Evolutionary conservation across 306 rosid species (phyloP), one percentile per base, ranked within the genome.

Genomic region (Acacia confusa): DNA sequence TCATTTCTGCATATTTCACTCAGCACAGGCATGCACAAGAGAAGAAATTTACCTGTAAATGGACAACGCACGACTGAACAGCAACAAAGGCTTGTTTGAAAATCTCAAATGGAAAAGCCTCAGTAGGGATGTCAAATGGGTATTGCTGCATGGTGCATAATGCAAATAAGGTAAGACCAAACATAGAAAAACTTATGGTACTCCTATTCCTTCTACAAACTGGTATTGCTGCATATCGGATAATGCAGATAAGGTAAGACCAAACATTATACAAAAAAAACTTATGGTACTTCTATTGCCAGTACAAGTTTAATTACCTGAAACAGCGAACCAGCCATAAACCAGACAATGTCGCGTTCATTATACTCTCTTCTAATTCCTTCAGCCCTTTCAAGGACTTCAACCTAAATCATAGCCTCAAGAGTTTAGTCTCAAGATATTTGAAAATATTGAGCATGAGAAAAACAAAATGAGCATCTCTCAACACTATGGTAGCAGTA

Each of bases 21-120:
- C 16, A 25, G 22, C 45, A n/a, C 27, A 72, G 25, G 61, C 34
- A 75, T 45, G 38, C 55, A 73, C 11, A 10, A 43, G 69, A 74
- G 44, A 48, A 77, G 73, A 71, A 78, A 12, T 14, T 70, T 80
- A 91, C 99, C 97, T 95, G 99, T 83, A 95, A 88, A 92, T 95
- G 99, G 84, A 95, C 99, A 38, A 95, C 99, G 75, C 98, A 95
- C 27, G 98, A 95, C 87, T 95, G 99, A 87, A 95, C 91, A 5
- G 97, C 99, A 83, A 94, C 99, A 67, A 95, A 95, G 81, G 99
- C 98, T 89, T 95, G 99, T 83, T 93, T 93, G 90, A 95, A 95
- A 81, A 95, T 95, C 84, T 93, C 96, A 79, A 89, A 95, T 19
- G 98, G 75, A 88, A 95, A 95, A 45, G 99, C 99, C 86, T 95